phyloP scores from a whole-genome alignment of 768 basidiomycete genomes.

The Mycena kentingensis region DNA sequence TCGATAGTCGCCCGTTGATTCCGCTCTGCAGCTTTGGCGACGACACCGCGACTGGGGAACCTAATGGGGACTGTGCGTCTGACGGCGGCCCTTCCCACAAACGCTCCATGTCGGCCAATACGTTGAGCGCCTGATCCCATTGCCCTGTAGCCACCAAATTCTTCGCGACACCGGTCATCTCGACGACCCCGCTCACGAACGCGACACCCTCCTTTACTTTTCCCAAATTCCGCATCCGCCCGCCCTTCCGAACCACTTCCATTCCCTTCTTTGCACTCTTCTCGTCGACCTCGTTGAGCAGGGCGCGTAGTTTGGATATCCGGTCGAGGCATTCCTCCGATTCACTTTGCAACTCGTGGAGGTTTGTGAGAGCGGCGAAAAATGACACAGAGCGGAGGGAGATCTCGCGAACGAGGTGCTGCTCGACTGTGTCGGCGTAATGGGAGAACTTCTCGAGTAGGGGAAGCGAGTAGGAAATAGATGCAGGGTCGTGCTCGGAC shows the following conservation, averaged over 20 bases:
- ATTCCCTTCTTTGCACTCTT: constrained; percentile 80
- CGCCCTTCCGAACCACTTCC: constrained; percentile 66
- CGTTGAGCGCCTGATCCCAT: constrained; percentile 81
- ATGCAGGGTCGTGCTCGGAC: constrained; percentile 37
- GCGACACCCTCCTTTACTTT: constrained; percentile 62
- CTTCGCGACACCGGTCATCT: constrained; percentile 73
- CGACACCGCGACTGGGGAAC: constrained; percentile 15
- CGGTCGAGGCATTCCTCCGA: constrained; percentile 80
- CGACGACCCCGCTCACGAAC: constrained; percentile 69
- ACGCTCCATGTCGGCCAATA: constrained; percentile 67
- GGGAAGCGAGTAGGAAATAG: constrained; percentile 67
- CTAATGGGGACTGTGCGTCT: constrained; percentile 9
- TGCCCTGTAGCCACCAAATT: constrained; percentile 81
- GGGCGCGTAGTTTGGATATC: constrained; percentile 68
- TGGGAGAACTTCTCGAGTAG: constrained; percentile 89
- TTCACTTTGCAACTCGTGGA: constrained; percentile 90
- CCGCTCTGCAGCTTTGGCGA: constrained; percentile 7
- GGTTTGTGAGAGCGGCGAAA: constrained; percentile 93
- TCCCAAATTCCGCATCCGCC: constrained; percentile 60
- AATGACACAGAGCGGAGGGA: constrained; percentile 89
- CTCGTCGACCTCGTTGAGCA: constrained; percentile 76
- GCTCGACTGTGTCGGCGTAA: constrained; percentile 90
- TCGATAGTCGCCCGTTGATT: constrained; percentile 25
- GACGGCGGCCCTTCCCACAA: constrained; percentile 47
- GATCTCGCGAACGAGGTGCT: constrained; percentile 93